phyloP scores from a whole-genome alignment of 2,329 filamentous ascomycete species.

The Colletotrichum aenigma region DNA sequence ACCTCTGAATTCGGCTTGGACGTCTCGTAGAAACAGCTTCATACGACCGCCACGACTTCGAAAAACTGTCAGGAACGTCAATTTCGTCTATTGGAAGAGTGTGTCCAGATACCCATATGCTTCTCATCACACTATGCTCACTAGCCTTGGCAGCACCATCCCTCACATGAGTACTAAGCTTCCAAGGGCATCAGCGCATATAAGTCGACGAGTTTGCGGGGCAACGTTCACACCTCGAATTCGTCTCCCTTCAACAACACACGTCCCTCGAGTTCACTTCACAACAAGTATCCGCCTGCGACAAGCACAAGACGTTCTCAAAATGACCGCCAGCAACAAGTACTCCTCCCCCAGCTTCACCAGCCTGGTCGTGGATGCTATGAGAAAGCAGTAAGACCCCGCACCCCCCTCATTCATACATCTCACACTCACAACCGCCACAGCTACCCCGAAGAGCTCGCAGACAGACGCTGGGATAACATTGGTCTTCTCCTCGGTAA shows the following conservation, averaged over 20 bases:
- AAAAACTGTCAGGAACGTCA: not conserved
- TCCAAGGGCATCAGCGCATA: constrained; percentile 10
- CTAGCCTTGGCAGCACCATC: not conserved
- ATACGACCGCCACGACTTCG: not conserved
- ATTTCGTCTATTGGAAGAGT: not conserved
- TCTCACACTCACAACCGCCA: not conserved
- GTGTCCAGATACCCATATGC: not conserved
- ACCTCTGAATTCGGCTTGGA: not conserved
- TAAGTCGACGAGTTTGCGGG: constrained; percentile 14
- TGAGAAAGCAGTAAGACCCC: constrained; percentile 77
- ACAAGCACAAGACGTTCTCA: not conserved
- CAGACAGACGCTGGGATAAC: constrained; percentile 93
- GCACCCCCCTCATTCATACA: not conserved
- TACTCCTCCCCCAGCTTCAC: constrained; percentile 43
- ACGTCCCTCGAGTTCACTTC: not conserved
- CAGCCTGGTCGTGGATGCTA: constrained; percentile 72
- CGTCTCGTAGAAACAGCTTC: not conserved
- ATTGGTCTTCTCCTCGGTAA: constrained; percentile 77
- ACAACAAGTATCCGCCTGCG: not conserved
- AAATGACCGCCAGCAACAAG: constrained; percentile 10
- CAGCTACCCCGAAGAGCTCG: constrained; percentile 88
- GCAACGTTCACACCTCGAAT: not conserved
- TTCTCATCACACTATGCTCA: not conserved
- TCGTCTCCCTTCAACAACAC: not conserved
- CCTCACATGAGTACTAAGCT: constrained; percentile 1